Evolutionary conservation across 495 filamentous ascomycete genomes (phyloP).

Genomic region (Neurospora tetraspora): DNA sequence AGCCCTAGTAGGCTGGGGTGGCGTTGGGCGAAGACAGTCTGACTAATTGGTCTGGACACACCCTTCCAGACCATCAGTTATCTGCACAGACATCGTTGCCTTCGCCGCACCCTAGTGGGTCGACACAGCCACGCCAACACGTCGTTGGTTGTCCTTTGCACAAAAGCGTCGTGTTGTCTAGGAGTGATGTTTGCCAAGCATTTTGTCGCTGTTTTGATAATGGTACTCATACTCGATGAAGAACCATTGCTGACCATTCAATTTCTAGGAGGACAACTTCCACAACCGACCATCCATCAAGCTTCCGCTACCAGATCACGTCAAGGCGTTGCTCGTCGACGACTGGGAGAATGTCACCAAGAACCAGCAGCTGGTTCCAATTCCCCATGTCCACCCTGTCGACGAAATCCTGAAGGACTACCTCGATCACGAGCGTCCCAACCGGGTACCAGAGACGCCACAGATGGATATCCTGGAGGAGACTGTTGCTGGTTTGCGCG

Average conservation of each 20-base stretch:
- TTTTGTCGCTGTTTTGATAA: neutral
- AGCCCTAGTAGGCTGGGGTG: neutral
- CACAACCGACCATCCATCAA: constrained; percentile 69
- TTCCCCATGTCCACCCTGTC: constrained; percentile 69
- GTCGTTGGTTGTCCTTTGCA: neutral
- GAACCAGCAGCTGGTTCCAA: constrained; percentile 71
- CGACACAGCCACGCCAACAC: neutral
- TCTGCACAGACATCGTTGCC: neutral
- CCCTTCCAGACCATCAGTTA: neutral
- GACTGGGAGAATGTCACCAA: constrained; percentile 99
- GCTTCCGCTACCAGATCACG: constrained; percentile 68
- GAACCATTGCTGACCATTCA: neutral
- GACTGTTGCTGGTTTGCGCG: constrained; percentile 67
- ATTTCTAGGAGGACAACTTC: constrained; percentile 71
- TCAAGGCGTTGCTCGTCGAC: constrained; percentile 87
- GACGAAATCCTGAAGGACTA: constrained; percentile 73
- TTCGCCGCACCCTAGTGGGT: neutral
- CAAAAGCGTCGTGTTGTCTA: neutral
- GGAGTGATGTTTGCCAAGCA: neutral
- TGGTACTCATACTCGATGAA: constrained; percentile 14
- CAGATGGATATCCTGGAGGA: constrained; percentile 82
- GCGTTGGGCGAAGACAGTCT: neutral
- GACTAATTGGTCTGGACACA: neutral
- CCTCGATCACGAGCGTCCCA: constrained; percentile 53
- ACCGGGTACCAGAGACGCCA: constrained; percentile 52